phyloP scores from a whole-genome alignment of 768 basidiomycete genomes.

The Suillus luteus region DNA sequence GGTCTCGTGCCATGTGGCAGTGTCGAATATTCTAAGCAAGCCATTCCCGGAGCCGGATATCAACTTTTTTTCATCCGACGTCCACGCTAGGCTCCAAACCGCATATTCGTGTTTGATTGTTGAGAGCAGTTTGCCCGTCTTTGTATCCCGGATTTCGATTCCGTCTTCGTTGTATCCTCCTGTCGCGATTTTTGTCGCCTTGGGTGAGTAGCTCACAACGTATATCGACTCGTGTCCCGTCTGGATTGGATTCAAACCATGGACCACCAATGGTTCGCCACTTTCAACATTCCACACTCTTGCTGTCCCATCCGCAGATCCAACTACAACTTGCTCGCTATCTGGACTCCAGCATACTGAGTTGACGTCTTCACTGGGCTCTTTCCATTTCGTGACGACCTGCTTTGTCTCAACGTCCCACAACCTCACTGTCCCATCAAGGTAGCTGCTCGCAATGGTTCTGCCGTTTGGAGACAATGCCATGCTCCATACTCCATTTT shows the following conservation, averaged over 20 bases:
- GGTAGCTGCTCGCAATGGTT: neutral
- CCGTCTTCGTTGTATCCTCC: neutral
- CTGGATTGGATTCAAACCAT: slow-evolving; percentile 4
- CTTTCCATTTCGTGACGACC: neutral
- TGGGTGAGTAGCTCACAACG: slow-evolving; percentile 3
- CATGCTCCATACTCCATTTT: neutral
- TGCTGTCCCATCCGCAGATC: slow-evolving; percentile 17
- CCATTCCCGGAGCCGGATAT: neutral
- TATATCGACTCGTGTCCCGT: neutral
- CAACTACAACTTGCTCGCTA: slow-evolving; percentile 15
- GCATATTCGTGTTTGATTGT: neutral
- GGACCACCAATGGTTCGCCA: neutral
- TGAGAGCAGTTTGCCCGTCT: neutral
- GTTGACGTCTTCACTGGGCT: neutral
- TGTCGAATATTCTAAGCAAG: neutral
- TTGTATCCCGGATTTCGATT: slow-evolving; percentile 1
- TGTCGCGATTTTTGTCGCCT: neutral
- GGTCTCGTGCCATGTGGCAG: neutral
- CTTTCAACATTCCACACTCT: slow-evolving; percentile 9
- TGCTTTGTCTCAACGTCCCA: slow-evolving; percentile 3
- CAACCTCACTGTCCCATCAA: slow-evolving; percentile 5
- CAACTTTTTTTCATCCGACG: neutral
- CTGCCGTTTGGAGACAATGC: neutral
- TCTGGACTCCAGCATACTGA: slow-evolving; percentile 11
- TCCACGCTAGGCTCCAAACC: neutral